Percentiles rank a stretch among this genome's conserved stretches.
Conservation (phyloP, 768 basidiomycete species). For the Scleroderma citrinum region DNA sequence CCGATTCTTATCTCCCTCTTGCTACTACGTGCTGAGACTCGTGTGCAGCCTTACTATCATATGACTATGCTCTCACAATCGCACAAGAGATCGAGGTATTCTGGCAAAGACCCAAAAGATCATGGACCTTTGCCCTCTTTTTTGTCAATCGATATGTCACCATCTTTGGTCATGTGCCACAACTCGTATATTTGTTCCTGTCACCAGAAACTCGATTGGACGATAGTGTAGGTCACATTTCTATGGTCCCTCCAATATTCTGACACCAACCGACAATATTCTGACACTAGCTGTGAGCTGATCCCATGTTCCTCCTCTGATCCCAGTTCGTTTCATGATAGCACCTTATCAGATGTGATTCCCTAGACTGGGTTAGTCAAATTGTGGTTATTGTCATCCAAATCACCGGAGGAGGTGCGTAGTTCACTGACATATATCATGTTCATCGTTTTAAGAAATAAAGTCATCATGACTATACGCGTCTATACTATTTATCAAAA, state of each 20-base stretch:
- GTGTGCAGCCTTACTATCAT: slow-evolving; percentile 27
- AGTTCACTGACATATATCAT: neutral
- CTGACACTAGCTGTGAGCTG: no score
- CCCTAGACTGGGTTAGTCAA: no score
- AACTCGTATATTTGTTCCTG: slow-evolving; percentile 32
- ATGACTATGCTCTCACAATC: slow-evolving; percentile 45
- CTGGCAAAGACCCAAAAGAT: slow-evolving; percentile 32
- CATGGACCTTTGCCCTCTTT: slow-evolving; percentile 34
- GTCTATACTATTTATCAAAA: slow-evolving; percentile 15
- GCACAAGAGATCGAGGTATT: slow-evolving; percentile 36
- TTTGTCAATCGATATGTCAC: slow-evolving; percentile 37
- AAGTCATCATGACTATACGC: slow-evolving; percentile 17
- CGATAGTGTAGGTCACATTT: no score
- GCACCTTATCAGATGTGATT: no score
- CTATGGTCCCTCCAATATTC: neutral
- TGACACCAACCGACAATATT: no score
- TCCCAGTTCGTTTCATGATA: no score
- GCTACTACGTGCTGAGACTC: no score
- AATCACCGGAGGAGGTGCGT: slow-evolving; percentile 8
- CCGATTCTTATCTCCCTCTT: no score
- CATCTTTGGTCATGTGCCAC: slow-evolving; percentile 32
- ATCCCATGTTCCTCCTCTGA: no score
- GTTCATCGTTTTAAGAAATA: neutral
- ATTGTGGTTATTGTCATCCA: slow-evolving; percentile 7
- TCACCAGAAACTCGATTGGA: neutral